Evolutionary conservation across 2,329 filamentous ascomycete genomes (phyloP), one percentile per base, ranked within the genome.

Genomic region (Alternaria longipes): DNA sequence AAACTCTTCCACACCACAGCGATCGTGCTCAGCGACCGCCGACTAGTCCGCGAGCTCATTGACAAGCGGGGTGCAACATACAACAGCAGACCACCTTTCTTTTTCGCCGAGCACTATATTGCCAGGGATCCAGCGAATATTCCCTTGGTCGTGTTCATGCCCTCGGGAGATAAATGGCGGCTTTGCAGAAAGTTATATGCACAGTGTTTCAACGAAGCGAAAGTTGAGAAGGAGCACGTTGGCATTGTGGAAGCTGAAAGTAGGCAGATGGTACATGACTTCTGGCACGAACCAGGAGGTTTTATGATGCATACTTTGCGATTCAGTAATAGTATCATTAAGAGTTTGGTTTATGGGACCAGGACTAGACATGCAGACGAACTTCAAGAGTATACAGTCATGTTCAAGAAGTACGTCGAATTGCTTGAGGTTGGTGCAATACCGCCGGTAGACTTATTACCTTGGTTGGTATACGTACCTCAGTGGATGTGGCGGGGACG

Each of bases 251-350:
- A 86, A 50, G 84, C 84, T 0, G 85, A 87, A 65, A 80, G 80
- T 0, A 71, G 72, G 1, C 83, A 86, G 69, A 80, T 86, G 75
- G 56, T 85, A 6, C 65, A 72, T 7, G 84, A 86, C 63, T 81
- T 81, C 59, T 56, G 81, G 14, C 40, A 74, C 0, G 57, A 71
- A 1, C 83, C 84, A 0, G 74, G 79, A 22, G 62, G 81, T 16
- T 77, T 81, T 38, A 84, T 84, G 81, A 56, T 76, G 30, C 82
- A 85, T 64, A 79, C 83, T 0, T 81, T 82, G 63, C 74, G 84
- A 3, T 84, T 79, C 60, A 82, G 78, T 51, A 85, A 86, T 62
- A 84, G 81, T 60, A 60, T 74, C 5, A 57, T 81, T 12, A 80
- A 81, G 78, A 75, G 80, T 50, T 61, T 75, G 3, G 32, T 40